These are phyloP conservation scores for Escallonia herrerae DNA, from an alignment of 129 eudicot species.

Conservation along the genomic window DNA sequence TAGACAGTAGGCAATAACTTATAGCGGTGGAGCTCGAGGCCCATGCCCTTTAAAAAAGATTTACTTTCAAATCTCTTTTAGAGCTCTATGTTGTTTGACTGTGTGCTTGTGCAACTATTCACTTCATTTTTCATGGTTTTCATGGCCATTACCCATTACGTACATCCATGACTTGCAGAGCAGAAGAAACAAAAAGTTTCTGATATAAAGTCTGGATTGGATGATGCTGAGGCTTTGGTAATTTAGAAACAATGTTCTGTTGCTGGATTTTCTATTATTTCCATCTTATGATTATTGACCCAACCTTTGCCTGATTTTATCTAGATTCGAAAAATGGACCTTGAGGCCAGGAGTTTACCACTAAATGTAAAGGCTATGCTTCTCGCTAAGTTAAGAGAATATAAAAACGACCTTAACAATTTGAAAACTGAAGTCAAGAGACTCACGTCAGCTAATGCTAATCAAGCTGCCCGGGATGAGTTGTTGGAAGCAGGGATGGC, in stretches of 20 bases:
- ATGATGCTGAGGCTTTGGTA: constrained; percentile 74
- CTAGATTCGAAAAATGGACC: constrained; percentile 74
- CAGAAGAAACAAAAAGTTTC: constrained; percentile 60
- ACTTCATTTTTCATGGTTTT: too few relatives aligned
- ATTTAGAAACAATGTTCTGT: background rate
- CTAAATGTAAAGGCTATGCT: constrained; percentile 64
- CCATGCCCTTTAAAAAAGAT: too few relatives aligned
- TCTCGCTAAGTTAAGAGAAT: constrained; percentile 62
- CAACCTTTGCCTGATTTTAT: constrained; percentile 12
- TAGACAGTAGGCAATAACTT: too few relatives aligned
- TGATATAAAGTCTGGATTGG: constrained; percentile 53
- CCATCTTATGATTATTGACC: background rate
- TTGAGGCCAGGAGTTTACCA: constrained; percentile 64
- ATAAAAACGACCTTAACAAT: constrained; percentile 57
- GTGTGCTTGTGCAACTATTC: too few relatives aligned
- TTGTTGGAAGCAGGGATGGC: constrained; percentile 62
- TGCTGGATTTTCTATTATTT: background rate
- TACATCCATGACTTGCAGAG: constrained; percentile 21
- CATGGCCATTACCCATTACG: too few relatives aligned
- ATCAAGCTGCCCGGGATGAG: constrained; percentile 67
- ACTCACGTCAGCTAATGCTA: constrained; percentile 42
- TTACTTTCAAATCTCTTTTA: too few relatives aligned
- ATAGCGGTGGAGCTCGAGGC: too few relatives aligned
- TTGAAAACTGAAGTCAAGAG: constrained; percentile 62
- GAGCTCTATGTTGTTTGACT: too few relatives aligned